Evolutionary conservation across 805 yeast species (phyloP).

Genomic region (Starmerella vaccinii): DNA sequence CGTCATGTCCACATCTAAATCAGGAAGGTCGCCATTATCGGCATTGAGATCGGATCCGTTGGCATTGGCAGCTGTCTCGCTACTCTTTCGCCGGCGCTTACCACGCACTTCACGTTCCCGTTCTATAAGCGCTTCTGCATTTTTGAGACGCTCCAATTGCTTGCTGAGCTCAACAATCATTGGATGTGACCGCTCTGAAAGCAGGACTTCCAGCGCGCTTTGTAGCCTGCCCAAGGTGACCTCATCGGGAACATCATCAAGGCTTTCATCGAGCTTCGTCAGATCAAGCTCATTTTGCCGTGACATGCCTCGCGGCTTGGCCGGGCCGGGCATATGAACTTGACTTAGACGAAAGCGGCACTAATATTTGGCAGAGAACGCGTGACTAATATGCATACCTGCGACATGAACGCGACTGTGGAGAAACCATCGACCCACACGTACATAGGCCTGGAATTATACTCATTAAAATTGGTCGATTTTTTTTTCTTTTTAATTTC

Average conservation of each 20-base stretch:
- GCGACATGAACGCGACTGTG: background rate
- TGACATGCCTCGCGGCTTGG: conserved; percentile 9
- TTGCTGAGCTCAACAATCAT: conserved; percentile 21
- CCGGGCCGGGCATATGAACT: conserved; percentile 10
- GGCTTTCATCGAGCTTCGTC: conserved; percentile 1
- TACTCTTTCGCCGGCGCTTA: background rate
- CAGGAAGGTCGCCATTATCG: background rate
- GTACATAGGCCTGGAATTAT: too few relatives aligned
- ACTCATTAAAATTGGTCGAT: too few relatives aligned
- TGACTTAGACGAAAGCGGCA: background rate
- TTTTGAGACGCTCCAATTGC: conserved; percentile 21
- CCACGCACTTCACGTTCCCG: conserved; percentile 19
- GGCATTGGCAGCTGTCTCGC: background rate
- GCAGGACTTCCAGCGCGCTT: conserved; percentile 21
- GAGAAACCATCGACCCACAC: too few relatives aligned
- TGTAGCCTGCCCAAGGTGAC: conserved; percentile 19
- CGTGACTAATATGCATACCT: conserved; percentile 5
- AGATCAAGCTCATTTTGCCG: conserved; percentile 16
- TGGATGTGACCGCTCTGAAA: conserved; percentile 22
- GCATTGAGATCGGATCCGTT: background rate
- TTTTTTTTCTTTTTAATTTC: too few relatives aligned
- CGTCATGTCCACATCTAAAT: background rate
- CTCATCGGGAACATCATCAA: conserved; percentile 22
- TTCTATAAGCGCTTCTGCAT: conserved; percentile 20
- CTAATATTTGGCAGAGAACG: background rate